These are phyloP conservation scores for Dactylellina drechsleri DNA, from an alignment of 2,329 filamentous ascomycete genomes.

Conservation along the genomic window DNA sequence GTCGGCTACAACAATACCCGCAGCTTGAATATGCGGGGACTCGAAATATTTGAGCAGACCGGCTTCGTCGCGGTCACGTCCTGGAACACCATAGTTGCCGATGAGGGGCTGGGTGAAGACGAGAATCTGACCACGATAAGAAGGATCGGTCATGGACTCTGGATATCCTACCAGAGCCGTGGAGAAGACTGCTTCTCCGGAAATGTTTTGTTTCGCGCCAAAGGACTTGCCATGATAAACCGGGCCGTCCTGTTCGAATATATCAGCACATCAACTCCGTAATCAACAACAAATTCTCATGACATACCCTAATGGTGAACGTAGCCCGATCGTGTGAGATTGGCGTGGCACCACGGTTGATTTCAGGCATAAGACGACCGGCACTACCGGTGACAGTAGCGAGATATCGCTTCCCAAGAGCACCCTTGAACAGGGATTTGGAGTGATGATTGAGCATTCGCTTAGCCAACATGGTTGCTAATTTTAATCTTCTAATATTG, in stretches of 20 bases:
- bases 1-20: slow-evolving; percentile 94
- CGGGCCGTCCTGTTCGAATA: slow-evolving; percentile 77
- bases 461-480: slow-evolving; percentile 70
- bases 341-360: slow-evolving; percentile 71
- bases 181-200: slow-evolving; percentile 97
- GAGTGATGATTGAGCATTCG: slow-evolving; percentile 66
- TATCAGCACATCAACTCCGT: slow-evolving; percentile 51
- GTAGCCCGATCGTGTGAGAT: slow-evolving; percentile 82
- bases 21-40: slow-evolving; percentile 95
- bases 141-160: slow-evolving; percentile 90
- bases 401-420: slow-evolving; percentile 66
- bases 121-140: slow-evolving; percentile 92
- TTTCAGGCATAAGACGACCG: slow-evolving; percentile 73
- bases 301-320: slow-evolving; percentile 85
- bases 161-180: slow-evolving; percentile 98
- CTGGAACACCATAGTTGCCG: slow-evolving; percentile 97
- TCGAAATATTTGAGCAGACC: slow-evolving; percentile 98
- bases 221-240: slow-evolving; percentile 97
- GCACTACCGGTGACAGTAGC: slow-evolving; percentile 76
- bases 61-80: slow-evolving; percentile 81
- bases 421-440: slow-evolving; percentile 63
- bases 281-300: background rate
- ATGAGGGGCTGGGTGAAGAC: slow-evolving; percentile 98
- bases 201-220: slow-evolving; percentile 94
- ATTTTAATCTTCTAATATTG: background rate